A percentile compares a stretch with the other conserved stretches of the same genome.
Evolutionary conservation across 441 rosid species (phyloP).

Genomic region (Gossypium lobatum): DNA sequence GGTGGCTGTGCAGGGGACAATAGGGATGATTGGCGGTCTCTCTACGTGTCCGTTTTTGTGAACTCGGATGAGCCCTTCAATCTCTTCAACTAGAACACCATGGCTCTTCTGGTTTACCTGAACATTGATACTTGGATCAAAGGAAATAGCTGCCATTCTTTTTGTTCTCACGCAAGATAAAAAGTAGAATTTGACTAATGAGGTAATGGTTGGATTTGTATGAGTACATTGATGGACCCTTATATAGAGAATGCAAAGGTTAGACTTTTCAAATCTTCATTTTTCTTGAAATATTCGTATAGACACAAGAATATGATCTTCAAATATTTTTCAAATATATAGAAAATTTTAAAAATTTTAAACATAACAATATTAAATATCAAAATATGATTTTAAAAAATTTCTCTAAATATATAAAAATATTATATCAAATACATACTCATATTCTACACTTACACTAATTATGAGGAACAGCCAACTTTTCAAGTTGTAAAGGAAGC

Average conservation of each 20-base stretch:
- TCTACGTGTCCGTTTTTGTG: constrained; percentile 66
- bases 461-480: neutral
- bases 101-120: constrained; percentile 31
- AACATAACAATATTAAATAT: too few species aligned
- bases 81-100: constrained; percentile 51
- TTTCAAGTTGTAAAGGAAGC: constrained; percentile 1
- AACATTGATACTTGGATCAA: constrained; percentile 39
- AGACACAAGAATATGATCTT: too few species aligned
- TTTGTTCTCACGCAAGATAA: neutral
- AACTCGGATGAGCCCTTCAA: constrained; percentile 63
- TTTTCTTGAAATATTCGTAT: neutral
- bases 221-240: neutral
- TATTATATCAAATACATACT: too few species aligned
- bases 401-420: too few species aligned
- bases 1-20: constrained; percentile 29
- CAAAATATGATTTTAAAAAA: too few species aligned
- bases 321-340: too few species aligned
- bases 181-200: neutral
- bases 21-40: constrained; percentile 53
- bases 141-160: constrained; percentile 47
- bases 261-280: neutral
- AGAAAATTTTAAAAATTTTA: too few species aligned
- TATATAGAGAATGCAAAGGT: constrained; percentile 1
- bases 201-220: constrained; percentile 16
- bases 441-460: too few species aligned